Base-by-base conservation (phyloP, 768 basidiomycete species). In the Termitomyces sp. region DNA sequence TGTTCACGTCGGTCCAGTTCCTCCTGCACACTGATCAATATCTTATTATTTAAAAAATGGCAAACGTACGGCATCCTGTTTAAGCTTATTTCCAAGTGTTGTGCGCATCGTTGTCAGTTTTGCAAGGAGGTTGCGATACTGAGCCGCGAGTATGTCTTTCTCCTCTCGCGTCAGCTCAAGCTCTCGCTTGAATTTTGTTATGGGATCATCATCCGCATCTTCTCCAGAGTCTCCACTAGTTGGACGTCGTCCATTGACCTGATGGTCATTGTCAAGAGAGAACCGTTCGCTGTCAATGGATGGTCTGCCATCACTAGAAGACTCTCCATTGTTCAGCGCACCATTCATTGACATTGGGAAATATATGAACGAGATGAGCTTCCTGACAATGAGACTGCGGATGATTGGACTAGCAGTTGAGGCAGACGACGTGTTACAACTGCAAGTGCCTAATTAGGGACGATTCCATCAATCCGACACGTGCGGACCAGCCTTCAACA, bases 1-100 rank as follows among this genome's bases (percentile, higher is more conserved):
- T 91, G 88, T 70, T 95, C 95, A 63, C 93, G 83, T 64, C 94
- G 83, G 80, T 98, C 97, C 47, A 99, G 88, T 82, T 98, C 97
- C 86, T 98, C 97, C 96, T 99, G 79, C 59, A 66, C 60, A 63
- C 72, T 49, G 42, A 42, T 66, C 47, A 61, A 55, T 61, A 62
- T 17, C 32, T 61, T 29, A 62, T 45, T 31, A 5, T n/a, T 0
- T 43, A 36, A 54, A 58, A 48, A 57, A 17, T 48, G 20, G 25
- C 43, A 43, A 38, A 72, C 80, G 64, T 78, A 98, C 97, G 68
- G 97, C 97, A 75, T 98, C 97, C 73, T 96, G 93, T 73, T 91
- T 87, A 59, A 98, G 81, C 74, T 98, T 98, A 71, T 93, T 96
- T 37, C 96, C 94, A 56, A 98, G 79, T 25, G 92, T 91, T 42